Evolutionary conservation across 1,139 yeast species (phyloP).

Genomic region (Yamadazyma mexicana): DNA sequence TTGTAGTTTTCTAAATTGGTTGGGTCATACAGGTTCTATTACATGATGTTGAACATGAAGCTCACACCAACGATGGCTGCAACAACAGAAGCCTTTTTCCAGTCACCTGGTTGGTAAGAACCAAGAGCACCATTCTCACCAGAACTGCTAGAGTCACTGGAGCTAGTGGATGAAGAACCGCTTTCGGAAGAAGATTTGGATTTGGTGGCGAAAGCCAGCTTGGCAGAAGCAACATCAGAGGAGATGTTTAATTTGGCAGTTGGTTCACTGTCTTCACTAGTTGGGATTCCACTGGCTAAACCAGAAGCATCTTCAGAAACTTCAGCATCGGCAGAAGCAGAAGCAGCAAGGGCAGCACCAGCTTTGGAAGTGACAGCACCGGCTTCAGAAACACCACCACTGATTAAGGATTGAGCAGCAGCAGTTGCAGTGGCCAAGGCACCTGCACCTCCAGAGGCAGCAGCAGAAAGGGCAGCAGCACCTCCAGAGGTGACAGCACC

Average conservation of each 20-base stretch:
- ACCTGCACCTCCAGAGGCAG: constrained; percentile 12
- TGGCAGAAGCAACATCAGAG: constrained; percentile 18
- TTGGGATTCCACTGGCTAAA: constrained; percentile 14
- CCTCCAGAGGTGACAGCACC: constrained; percentile 7
- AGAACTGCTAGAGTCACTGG: constrained; percentile 15
- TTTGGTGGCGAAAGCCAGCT: constrained; percentile 9
- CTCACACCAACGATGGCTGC: constrained; percentile 41
- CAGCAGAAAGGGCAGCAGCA: constrained; percentile 9
- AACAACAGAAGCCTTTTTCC: constrained; percentile 43
- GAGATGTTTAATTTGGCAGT: constrained; percentile 15
- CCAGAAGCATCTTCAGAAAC: constrained; percentile 34
- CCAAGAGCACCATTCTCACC: constrained; percentile 18
- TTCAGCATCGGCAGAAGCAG: constrained; percentile 38
- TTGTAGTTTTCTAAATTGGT: too few relatives aligned
- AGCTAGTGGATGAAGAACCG: too few relatives aligned
- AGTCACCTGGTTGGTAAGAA: constrained; percentile 26
- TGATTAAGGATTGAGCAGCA: constrained; percentile 15
- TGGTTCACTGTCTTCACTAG: constrained; percentile 14
- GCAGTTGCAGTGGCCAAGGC: constrained; percentile 12
- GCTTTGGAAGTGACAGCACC: constrained; percentile 23
- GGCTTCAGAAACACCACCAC: constrained; percentile 34
- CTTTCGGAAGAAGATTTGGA: constrained; percentile 15
- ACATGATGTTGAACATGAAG: constrained; percentile 30
- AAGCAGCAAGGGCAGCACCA: constrained; percentile 19
- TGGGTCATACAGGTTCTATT: too few relatives aligned